Percentiles rank a stretch among this genome's conserved stretches.
Conservation (phyloP, 495 filamentous ascomycete genomes). For the Hypoxylon fuscum region DNA sequence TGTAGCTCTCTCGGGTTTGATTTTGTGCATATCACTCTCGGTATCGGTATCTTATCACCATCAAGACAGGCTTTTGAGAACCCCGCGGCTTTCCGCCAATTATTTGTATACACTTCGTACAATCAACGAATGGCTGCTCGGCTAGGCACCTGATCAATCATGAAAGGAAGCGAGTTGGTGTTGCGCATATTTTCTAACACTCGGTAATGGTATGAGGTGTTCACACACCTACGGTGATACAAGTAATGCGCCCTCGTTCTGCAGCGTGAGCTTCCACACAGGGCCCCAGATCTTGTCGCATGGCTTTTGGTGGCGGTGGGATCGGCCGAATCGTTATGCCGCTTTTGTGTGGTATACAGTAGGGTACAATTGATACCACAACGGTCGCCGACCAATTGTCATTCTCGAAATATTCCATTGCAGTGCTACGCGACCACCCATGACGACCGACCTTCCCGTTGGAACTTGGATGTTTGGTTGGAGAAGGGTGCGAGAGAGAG, state of each 20-base stretch:
- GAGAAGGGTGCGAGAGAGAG: constrained; percentile 20
- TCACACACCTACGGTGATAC: constrained; percentile 26
- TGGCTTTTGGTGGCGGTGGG: constrained; percentile 20
- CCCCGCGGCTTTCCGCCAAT: constrained; percentile 8
- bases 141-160: neutral
- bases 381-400: constrained; percentile 10
- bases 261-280: constrained; percentile 31
- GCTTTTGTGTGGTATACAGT: constrained; percentile 11
- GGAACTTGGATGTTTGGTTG: constrained; percentile 34
- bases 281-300: constrained; percentile 27
- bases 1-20: constrained; percentile 9
- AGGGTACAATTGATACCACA: constrained; percentile 1
- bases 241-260: constrained; percentile 30
- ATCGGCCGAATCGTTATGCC: constrained; percentile 34
- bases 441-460: neutral
- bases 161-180: constrained; percentile 6
- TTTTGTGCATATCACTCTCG: constrained; percentile 17
- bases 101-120: constrained; percentile 10
- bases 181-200: neutral
- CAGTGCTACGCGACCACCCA: constrained; percentile 17
- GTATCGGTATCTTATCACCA: constrained; percentile 21
- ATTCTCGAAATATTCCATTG: constrained; percentile 2
- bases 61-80: neutral
- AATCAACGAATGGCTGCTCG: constrained; percentile 10
- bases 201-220: constrained; percentile 9